Conservation (phyloP, 129 eudicot genomes). For the Chrysanthemum makinoi region DNA sequence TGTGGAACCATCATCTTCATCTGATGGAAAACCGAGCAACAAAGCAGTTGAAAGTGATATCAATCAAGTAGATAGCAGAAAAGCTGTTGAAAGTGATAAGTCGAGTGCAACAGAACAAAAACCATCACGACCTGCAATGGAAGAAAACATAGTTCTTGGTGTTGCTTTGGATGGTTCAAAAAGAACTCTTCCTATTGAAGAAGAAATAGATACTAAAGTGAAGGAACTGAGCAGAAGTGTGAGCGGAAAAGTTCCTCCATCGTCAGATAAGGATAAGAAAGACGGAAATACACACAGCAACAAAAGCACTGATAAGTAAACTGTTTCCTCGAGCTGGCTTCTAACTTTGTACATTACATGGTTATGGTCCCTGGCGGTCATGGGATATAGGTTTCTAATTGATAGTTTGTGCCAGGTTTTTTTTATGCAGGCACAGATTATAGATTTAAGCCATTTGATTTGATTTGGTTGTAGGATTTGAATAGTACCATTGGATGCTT, state of each 20-base stretch:
- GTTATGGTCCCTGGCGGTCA: no score
- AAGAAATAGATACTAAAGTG: slow-evolving; percentile 48
- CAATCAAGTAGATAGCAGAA: no score
- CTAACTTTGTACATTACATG: no score
- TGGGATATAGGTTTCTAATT: no score
- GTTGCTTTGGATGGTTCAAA: slow-evolving; percentile 94
- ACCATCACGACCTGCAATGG: slow-evolving; percentile 44
- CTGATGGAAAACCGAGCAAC: slow-evolving; percentile 37
- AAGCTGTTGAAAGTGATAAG: slow-evolving; percentile 32
- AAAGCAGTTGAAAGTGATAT: slow-evolving; percentile 35
- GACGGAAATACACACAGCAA: slow-evolving; percentile 33
- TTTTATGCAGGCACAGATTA: no score
- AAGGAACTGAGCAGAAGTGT: slow-evolving; percentile 52
- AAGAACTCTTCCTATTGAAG: slow-evolving; percentile 92
- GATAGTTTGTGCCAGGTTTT: no score
- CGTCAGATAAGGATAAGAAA: slow-evolving; percentile 58
- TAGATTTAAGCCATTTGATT: no score
- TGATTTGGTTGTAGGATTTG: no score
- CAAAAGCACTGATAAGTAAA: slow-evolving; percentile 35
- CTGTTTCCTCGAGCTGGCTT: background rate
- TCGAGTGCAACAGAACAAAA: slow-evolving; percentile 29
- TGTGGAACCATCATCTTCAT: slow-evolving; percentile 22
- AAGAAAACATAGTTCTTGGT: slow-evolving; percentile 87
- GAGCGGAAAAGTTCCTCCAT: slow-evolving; percentile 35
- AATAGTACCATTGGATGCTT: no score